Evolutionary conservation across 1,139 yeast species (phyloP), one percentile per base, ranked within the genome.

Genomic region (Hansenula sp.): DNA sequence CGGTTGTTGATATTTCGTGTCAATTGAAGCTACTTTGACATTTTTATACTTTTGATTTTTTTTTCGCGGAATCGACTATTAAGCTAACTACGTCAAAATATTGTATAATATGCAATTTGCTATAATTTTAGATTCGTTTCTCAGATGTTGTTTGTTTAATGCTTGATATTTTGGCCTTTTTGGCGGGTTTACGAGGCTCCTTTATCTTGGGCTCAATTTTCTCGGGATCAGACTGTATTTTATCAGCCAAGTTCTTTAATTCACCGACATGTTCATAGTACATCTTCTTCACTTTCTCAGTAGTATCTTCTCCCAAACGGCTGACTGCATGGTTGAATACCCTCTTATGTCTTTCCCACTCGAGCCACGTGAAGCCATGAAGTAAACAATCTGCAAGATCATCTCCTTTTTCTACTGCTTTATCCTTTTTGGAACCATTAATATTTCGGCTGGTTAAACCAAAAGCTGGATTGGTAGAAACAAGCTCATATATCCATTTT

Each of bases 371-470:
- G 0, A 78, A 41, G 0, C 76, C 82, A 56, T 81, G 86, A 5
- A 80, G 56, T 16, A 81, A 58, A 0, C 82, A 68, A 53, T 81
- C 88, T 9, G 76, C 73, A 18, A 79, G 56, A 52, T 81, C 88
- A 53, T 81, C 88, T 28, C 74, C 73, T 51, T 79, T 79, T 25
- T 60, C 62, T 3, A 58, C 52, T 1, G 60, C 61, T n/a, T n/a
- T n/a, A n/a, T n/a, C n/a, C n/a, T n/a, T 13, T 37, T 32, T 12
- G 29, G 11, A 17, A 31, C 43, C 7, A 24, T 3, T 12, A 19
- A 6, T 6, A 12, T 12, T 31, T 31, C 24, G 5, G 17, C 13
- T 12, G 14, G 18, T 5, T 6, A 5, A 10, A 11, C 13, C 16
- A 10, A 31, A 14, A 6, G 7, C 13, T 14, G 22, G 13, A 13